A percentile compares a stretch with the other conserved stretches of the same genome.
Conservation (phyloP, 2,329 filamentous ascomycete species). For the Dactylellina sp. region DNA sequence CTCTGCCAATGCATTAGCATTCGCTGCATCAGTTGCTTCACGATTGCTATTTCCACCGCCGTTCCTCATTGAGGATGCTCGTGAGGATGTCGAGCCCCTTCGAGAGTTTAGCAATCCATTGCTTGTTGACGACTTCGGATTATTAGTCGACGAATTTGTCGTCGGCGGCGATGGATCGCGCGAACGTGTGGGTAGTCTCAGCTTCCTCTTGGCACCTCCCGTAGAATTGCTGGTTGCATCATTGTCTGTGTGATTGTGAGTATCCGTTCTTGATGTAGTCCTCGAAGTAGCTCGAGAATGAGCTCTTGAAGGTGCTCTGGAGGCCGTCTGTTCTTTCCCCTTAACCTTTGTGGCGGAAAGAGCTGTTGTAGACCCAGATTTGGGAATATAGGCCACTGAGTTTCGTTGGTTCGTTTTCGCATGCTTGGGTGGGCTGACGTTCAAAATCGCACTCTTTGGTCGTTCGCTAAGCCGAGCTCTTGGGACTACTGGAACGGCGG, state of each 20-base stretch:
- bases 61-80: constrained; percentile 19
- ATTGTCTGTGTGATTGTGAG: constrained; percentile 29
- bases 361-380: constrained; percentile 15
- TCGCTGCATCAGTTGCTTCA: constrained; percentile 40
- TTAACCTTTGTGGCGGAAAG: constrained; percentile 3
- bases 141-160: constrained; percentile 37
- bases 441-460: constrained; percentile 51
- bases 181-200: constrained; percentile 40
- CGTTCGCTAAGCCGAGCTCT: constrained; percentile 40
- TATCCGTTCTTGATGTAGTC: constrained; percentile 28
- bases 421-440: constrained; percentile 42
- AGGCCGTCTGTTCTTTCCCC: constrained; percentile 17
- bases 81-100: constrained; percentile 32
- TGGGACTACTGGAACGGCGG: constrained; percentile 8
- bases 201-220: constrained; percentile 38
- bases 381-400: constrained; percentile 36
- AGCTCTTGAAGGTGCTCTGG: constrained; percentile 29
- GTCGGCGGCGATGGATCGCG: constrained; percentile 43
- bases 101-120: constrained; percentile 22
- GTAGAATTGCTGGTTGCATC: constrained; percentile 32
- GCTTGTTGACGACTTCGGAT: constrained; percentile 19
- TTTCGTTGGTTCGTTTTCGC: constrained; percentile 38
- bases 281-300: constrained; percentile 6
- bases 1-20: constrained; percentile 50
- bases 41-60: constrained; percentile 22